A percentile compares a stretch with the other conserved stretches of the same genome.
Evolutionary conservation across 768 basidiomycete genomes (phyloP).

Genomic region (Termitomyces sp.): DNA sequence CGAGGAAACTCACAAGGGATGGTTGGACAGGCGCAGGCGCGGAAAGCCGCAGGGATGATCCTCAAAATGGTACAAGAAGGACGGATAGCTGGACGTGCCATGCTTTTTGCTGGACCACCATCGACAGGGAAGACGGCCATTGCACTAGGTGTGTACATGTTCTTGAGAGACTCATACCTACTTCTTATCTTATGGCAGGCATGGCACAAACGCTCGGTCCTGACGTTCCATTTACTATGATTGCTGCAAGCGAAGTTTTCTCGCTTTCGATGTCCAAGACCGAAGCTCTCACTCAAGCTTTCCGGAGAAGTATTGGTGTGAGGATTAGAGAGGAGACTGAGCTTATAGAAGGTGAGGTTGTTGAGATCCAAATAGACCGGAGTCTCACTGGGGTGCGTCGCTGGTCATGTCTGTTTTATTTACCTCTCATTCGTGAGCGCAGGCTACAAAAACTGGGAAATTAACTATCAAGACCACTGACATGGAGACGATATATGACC

Average conservation of each 20-base stretch:
- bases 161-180: not conserved
- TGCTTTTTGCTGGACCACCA: constrained; percentile 96
- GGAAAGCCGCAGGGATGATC: constrained; percentile 96
- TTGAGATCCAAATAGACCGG: constrained; percentile 97
- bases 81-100: constrained; percentile 90
- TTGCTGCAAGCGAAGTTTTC: constrained; percentile 97
- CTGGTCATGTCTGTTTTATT: constrained; percentile 2
- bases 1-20: constrained; percentile 88
- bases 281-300: constrained; percentile 94
- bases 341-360: constrained; percentile 95
- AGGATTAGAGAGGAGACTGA: constrained; percentile 97
- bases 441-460: constrained; percentile 98
- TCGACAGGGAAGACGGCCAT: constrained; percentile 98
- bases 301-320: constrained; percentile 94
- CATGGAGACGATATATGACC: constrained; percentile 99
- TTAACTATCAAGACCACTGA: constrained; percentile 97
- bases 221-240: constrained; percentile 97
- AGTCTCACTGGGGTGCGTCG: constrained; percentile 84
- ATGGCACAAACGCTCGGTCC: constrained; percentile 94
- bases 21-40: constrained; percentile 94
- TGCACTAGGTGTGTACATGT: constrained; percentile 67
- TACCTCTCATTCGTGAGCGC: constrained; percentile 1
- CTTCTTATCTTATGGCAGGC: constrained; percentile 35
- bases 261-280: constrained; percentile 98
- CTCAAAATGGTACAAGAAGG: constrained; percentile 98